phyloP scores from a whole-genome alignment of 202 grass and related monocot genomes.

The Musa balbisiana region DNA sequence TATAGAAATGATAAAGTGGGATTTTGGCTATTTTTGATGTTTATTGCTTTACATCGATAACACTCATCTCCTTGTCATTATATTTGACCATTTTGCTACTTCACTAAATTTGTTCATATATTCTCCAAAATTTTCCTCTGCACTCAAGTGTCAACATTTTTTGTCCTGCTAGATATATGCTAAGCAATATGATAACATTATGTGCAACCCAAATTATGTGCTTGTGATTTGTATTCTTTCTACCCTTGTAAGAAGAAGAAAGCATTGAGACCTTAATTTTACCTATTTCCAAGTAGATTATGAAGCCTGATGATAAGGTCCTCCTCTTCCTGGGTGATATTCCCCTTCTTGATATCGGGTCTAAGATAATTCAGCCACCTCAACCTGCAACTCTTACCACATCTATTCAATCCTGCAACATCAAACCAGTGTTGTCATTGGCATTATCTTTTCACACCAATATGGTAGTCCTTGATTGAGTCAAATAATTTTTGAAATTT shows the following conservation, averaged over 20 bases:
- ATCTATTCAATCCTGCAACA: constrained; percentile 27
- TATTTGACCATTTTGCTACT: not conserved
- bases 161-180: not conserved
- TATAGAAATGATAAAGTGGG: too few species aligned
- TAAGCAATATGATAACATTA: not conserved
- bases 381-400: constrained; percentile 26
- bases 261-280: not conserved
- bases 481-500: too few species aligned
- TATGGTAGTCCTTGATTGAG: too few species aligned
- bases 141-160: not conserved
- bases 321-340: constrained; percentile 27
- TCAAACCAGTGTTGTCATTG: not conserved
- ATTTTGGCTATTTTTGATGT: not conserved
- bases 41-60: not conserved
- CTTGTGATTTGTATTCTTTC: not conserved
- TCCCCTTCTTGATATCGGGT: constrained; percentile 27
- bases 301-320: constrained; percentile 27
- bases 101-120: not conserved
- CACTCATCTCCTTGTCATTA: not conserved
- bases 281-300: constrained; percentile 28
- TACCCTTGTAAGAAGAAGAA: not conserved
- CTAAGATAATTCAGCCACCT: constrained; percentile 30
- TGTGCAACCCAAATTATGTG: not conserved
- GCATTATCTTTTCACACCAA: not conserved
- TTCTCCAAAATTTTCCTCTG: not conserved